Evolutionary conservation across 805 yeast species (phyloP).

Genomic region (Henningerozyma blattae): DNA sequence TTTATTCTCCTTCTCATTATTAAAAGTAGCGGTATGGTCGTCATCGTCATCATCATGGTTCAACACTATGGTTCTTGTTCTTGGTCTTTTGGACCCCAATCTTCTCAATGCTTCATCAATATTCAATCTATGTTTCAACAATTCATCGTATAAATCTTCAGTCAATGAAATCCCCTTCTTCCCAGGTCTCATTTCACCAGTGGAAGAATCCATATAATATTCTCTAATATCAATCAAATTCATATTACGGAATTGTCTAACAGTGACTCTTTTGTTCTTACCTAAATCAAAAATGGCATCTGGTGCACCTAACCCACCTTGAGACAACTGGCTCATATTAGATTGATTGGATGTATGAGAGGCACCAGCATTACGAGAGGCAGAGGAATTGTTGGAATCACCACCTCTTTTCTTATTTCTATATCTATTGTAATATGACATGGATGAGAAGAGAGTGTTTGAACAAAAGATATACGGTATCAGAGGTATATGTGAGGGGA

Average conservation of each 20-base stretch:
- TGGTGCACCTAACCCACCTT: constrained; percentile 11
- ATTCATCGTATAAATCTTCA: constrained; percentile 26
- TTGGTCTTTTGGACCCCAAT: constrained; percentile 24
- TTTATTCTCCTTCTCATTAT: constrained; percentile 1
- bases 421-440: constrained; percentile 23
- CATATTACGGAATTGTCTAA: constrained; percentile 55
- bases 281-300: constrained; percentile 34
- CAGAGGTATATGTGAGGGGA: background rate
- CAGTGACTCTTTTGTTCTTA: constrained; percentile 56
- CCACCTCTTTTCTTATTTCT: constrained; percentile 15
- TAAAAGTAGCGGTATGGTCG: constrained; percentile 3
- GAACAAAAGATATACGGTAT: no score
- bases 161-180: constrained; percentile 43
- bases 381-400: background rate
- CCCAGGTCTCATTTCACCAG: constrained; percentile 64
- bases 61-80: constrained; percentile 19
- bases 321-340: constrained; percentile 1
- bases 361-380: constrained; percentile 3
- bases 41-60: constrained; percentile 22
- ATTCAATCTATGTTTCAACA: constrained; percentile 24
- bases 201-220: constrained; percentile 47
- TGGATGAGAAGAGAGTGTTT: background rate
- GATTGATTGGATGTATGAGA: no score
- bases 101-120: constrained; percentile 27
- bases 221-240: constrained; percentile 77